Evolutionary conservation across 2,329 filamentous ascomycete species (phyloP), one percentile per base, ranked within the genome.

Genomic region (Emericellopsis cladophorae): DNA sequence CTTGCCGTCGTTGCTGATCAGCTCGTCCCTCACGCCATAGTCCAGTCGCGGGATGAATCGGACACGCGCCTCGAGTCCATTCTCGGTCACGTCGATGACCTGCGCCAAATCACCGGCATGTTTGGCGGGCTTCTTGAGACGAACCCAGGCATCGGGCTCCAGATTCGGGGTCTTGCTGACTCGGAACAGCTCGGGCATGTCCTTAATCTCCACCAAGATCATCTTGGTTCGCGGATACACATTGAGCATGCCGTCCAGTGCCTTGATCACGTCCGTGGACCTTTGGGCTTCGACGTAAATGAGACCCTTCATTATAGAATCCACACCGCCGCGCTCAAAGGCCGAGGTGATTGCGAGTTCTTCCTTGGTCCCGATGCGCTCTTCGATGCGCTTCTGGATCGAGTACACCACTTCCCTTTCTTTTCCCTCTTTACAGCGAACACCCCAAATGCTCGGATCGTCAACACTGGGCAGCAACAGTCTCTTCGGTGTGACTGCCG

Each of bases 161-260:
- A 98, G 68, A 22, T 80, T 79, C 37, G 88, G 84, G 3, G 84
- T 90, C 65, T 95, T 95, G 45, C 79, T 81, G 23, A 94, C 86
- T 40, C 88, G 79, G 15, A 98, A 71, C n/a, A 98, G 74, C 61
- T 96, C 92, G 2, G 92, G 90, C 81, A 95, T 95, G 61, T 98
- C 92, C 59, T 94, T 94, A 53, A 96, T 88, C 38, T 92, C 86
- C 34, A 98, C 87, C 40, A 96, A 68, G 36, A 89, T 76, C 65
- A 92, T 81, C 61, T 88, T 92, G 23, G 78, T 83, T 42, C 87
- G 79, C 41, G 90, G 85, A 58, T 95, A 98, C 31, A 94, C 84
- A 54, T 95, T 88, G 45, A 86, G 76, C 54, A 98, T 76, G 34
- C 81, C 84, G 46, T 95, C 85, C 34, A 95, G 68, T 7, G 87